Percentiles rank a stretch among this genome's conserved stretches.
These are phyloP conservation scores for Cercophora sp. DNA, from an alignment of 495 filamentous ascomycete species.

Conservation along the genomic window DNA sequence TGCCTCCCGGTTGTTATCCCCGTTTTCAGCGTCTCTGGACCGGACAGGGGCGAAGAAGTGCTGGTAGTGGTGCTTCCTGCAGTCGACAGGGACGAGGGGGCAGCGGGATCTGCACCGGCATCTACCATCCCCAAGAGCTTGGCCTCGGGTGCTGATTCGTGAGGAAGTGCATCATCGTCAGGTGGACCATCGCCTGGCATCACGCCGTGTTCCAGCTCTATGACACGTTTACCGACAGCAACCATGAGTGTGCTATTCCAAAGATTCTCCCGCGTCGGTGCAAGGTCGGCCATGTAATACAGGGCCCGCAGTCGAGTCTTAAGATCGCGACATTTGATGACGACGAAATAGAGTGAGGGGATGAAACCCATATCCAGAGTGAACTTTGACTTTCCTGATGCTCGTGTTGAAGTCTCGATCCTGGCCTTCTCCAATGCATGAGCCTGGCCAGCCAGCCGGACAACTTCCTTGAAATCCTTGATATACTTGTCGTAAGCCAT, in stretches of 20 bases:
- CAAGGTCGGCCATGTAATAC: constrained; percentile 19
- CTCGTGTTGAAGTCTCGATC: too few species aligned
- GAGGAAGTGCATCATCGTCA: too few species aligned
- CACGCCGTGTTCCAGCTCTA: constrained; percentile 34
- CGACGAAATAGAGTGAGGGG: constrained; percentile 41
- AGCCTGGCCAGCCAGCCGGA: constrained; percentile 14
- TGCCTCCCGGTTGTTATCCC: too few species aligned
- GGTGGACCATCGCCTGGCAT: too few species aligned
- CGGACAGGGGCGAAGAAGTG: too few species aligned
- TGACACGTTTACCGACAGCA: constrained; percentile 23
- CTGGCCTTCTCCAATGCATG: constrained; percentile 4
- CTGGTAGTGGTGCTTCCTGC: too few species aligned
- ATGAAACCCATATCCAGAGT: constrained; percentile 44
- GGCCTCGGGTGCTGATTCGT: too few species aligned
- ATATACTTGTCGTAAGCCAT: constrained; percentile 26
- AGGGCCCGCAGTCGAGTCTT: constrained; percentile 35
- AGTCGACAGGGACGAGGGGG: too few species aligned
- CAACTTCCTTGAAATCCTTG: constrained; percentile 19
- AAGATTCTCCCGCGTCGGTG: constrained; percentile 22
- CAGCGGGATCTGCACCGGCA: too few species aligned
- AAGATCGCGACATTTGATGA: constrained; percentile 41
- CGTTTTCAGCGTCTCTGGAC: too few species aligned
- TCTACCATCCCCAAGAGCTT: too few species aligned
- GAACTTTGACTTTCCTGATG: constrained; percentile 25
- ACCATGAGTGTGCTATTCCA: constrained; percentile 28